A percentile compares a stretch with the other conserved stretches of the same genome.
phyloP scores from a whole-genome alignment of 192 early-diverging fungal species.

The Backusella sp. region DNA sequence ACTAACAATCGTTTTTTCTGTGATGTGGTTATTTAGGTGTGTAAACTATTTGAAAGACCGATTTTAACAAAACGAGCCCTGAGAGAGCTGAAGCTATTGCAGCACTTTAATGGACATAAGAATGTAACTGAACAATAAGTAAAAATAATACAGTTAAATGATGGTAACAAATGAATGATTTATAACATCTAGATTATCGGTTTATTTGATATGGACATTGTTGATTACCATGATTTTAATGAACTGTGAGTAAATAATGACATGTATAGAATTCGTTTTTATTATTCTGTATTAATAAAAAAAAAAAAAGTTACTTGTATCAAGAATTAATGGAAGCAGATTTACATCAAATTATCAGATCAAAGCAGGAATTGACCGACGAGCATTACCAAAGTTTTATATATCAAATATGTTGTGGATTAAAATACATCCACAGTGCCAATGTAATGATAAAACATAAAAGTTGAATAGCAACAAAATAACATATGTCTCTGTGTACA shows the following conservation, averaged over 20 bases:
- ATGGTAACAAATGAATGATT: neutral
- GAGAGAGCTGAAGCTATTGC: conserved; percentile 91
- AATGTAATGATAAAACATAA: conserved; percentile 33
- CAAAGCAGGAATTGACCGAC: conserved; percentile 75
- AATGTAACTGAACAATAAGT: conserved; percentile 49
- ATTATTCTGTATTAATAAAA: conserved; percentile 3
- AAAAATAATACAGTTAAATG: neutral
- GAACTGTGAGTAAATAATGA: conserved; percentile 52
- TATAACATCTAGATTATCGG: conserved; percentile 72
- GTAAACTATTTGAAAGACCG: conserved; percentile 80
- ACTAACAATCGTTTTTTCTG: neutral
- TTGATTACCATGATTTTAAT: conserved; percentile 70
- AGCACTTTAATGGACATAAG: conserved; percentile 95
- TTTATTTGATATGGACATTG: conserved; percentile 77
- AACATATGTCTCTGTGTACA: neutral
- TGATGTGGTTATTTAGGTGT: conserved; percentile 4
- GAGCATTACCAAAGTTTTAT: conserved; percentile 90
- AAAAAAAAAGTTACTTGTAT: conserved; percentile 43
- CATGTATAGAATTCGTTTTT: neutral
- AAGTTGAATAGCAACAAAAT: neutral
- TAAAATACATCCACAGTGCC: conserved; percentile 94
- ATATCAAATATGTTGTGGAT: conserved; percentile 84
- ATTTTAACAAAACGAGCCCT: conserved; percentile 92
- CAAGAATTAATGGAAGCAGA: conserved; percentile 76
- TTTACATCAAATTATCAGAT: conserved; percentile 60